Base-by-base conservation (phyloP, 257 asterid species). In the Nicotiana tabacum region DNA sequence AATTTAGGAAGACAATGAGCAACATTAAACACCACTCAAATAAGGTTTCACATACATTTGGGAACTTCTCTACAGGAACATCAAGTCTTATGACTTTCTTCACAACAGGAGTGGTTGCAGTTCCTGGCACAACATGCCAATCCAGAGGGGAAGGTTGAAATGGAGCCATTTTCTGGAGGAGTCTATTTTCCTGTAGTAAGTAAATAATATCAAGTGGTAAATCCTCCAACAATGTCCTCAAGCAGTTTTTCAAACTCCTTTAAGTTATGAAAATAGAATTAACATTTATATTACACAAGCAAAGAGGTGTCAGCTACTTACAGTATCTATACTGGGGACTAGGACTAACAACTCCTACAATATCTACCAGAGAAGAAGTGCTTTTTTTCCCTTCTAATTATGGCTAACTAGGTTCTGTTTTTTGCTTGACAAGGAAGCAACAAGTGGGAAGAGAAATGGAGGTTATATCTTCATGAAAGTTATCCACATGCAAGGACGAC, bases 1-100 rank as follows among this genome's bases (percentile, higher is more conserved):
- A 12, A 67, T 78, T 35, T 53, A 55, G 66, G 66, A 39, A 82
- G 12, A 66, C 80, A 76, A 84, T 35, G 53, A 60, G 62, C 7
- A 65, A 66, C 74, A 66, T 51, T 33, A 78, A 82, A 61, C 61
- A 39, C 32, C 35, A 53, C 61, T 62, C 13, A 48, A 16, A 58
- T 43, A 83, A 37, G 48, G 57, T 82, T 68, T 24, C 60, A 87
- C 93, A 87, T 87, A 93, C 97, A 85, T 83, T 91, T 78, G 97
- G 97, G 88, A 86, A 92, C 83, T 93, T 92, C 62, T 93, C 95
- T 39, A 92, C 89, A 11, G 97, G 97, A 83, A 93, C 92, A 87
- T 93, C 97, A 83, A 93, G 86, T 84, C 97, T 90, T 80, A 92
- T 83, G 64, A 93, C 92, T 88, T 93, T 90, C 89, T 92, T 92